phyloP scores from a whole-genome alignment of 2,329 filamentous ascomycete species.

The Lasiodiplodia hormozganensis region DNA sequence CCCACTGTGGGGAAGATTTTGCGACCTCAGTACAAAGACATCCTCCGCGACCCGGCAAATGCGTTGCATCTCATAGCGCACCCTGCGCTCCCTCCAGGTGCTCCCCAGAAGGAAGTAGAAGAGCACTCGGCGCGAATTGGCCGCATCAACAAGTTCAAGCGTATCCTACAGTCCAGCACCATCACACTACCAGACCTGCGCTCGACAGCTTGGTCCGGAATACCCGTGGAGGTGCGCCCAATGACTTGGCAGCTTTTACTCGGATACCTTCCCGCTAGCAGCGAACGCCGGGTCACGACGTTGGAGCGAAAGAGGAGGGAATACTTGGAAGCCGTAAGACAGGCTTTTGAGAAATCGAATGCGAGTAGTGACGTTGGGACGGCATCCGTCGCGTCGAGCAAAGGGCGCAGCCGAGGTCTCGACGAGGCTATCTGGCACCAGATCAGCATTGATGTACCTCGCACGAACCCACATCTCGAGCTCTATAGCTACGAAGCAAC shows the following conservation, averaged over 20 bases:
- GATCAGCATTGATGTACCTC: slow-evolving; percentile 96
- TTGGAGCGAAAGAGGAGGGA: slow-evolving; percentile 95
- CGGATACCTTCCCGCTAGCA: slow-evolving; percentile 95
- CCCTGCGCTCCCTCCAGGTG: slow-evolving; percentile 73
- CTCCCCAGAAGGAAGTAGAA: slow-evolving; percentile 82
- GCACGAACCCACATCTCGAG: slow-evolving; percentile 94
- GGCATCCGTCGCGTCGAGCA: slow-evolving; percentile 48
- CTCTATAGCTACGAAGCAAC: slow-evolving; percentile 96
- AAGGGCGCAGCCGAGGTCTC: slow-evolving; percentile 74
- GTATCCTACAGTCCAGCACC: slow-evolving; percentile 88
- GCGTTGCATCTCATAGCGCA: slow-evolving; percentile 94
- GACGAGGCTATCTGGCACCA: slow-evolving; percentile 99
- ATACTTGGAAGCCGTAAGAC: slow-evolving; percentile 87
- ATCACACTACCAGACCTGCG: slow-evolving; percentile 86
- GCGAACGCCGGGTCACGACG: slow-evolving; percentile 86
- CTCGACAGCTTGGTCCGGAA: slow-evolving; percentile 88
- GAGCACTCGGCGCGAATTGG: slow-evolving; percentile 86
- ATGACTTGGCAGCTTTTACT: slow-evolving; percentile 99
- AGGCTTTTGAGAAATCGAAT: slow-evolving; percentile 70
- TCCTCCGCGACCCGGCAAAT: slow-evolving; percentile 84
- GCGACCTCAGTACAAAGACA: slow-evolving; percentile 96
- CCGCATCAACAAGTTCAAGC: slow-evolving; percentile 98
- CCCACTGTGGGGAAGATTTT: slow-evolving; percentile 95
- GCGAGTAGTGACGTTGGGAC: slow-evolving; percentile 51
- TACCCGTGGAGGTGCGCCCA: slow-evolving; percentile 92